Conservation (phyloP, 306 rosid genomes). For the Lathyrus sativus region DNA sequence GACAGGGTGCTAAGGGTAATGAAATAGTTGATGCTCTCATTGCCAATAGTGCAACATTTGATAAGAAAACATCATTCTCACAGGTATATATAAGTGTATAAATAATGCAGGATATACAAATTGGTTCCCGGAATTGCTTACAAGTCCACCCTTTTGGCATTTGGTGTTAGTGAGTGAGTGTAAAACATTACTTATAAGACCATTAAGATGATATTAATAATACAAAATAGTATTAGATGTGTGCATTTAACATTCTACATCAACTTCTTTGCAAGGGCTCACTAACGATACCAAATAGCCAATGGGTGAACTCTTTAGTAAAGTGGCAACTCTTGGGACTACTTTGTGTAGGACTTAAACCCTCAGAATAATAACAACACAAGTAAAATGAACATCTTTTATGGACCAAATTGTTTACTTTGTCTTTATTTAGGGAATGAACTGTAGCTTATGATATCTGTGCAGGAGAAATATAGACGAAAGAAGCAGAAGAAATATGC, state of each 20-base stretch:
- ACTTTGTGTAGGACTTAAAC: not conserved
- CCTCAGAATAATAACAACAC: not conserved
- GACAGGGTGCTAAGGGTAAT: constrained; percentile 88
- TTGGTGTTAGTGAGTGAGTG: constrained; percentile 1
- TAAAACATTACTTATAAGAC: not conserved
- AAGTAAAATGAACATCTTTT: no score
- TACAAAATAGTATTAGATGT: not conserved
- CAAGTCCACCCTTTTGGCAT: not conserved
- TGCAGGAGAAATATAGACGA: constrained; percentile 92
- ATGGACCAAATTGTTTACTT: constrained; percentile 4
- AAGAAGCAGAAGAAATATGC: constrained; percentile 96
- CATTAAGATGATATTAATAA: not conserved
- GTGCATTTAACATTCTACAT: constrained; percentile 2
- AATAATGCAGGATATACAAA: constrained; percentile 5
- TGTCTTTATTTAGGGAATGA: constrained; percentile 26
- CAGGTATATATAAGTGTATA: constrained; percentile 57
- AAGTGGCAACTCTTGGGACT: not conserved
- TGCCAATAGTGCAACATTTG: constrained; percentile 90
- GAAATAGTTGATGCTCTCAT: constrained; percentile 93
- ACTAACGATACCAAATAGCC: not conserved
- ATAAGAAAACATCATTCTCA: constrained; percentile 84
- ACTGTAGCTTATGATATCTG: constrained; percentile 26
- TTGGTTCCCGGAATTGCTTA: not conserved
- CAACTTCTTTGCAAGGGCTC: not conserved
- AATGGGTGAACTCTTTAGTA: constrained; percentile 1